Percentiles rank a stretch among this genome's conserved stretches.
These are phyloP conservation scores for Aspergillus floridensis DNA, from an alignment of 2,329 filamentous ascomycete genomes.

Conservation along the genomic window DNA sequence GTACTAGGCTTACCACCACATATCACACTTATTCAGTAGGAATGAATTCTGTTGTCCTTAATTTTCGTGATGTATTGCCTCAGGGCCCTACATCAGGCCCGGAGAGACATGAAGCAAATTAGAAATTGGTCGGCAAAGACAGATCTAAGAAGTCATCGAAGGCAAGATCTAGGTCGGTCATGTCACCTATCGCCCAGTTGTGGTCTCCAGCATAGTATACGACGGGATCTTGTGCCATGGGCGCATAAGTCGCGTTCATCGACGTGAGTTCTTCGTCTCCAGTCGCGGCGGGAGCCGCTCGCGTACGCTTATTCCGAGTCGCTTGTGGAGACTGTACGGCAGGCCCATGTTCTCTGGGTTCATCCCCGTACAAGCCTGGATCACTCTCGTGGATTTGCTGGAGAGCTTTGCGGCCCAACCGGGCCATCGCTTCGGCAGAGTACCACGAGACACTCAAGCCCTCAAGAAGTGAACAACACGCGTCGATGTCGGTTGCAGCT, in stretches of 20 bases:
- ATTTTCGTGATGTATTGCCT: no score
- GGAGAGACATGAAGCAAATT: no score
- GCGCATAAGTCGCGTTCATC: neutral
- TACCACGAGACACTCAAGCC: slow-evolving; percentile 36
- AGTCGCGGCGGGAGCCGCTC: neutral
- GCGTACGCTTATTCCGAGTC: neutral
- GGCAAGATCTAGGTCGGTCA: slow-evolving; percentile 33
- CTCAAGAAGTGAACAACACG: slow-evolving; percentile 38
- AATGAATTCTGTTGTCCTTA: no score
- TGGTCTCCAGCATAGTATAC: slow-evolving; percentile 44
- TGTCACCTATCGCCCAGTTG: slow-evolving; percentile 37
- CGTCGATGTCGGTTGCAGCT: slow-evolving; percentile 36
- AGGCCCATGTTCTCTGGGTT: neutral
- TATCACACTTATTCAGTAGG: no score
- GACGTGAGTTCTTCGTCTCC: neutral
- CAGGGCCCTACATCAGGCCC: no score
- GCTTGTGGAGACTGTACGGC: neutral
- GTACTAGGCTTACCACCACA: no score
- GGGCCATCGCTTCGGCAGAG: slow-evolving; percentile 43
- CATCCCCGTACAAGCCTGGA: slow-evolving; percentile 16
- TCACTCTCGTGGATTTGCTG: slow-evolving; percentile 27
- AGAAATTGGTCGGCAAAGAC: slow-evolving; percentile 25
- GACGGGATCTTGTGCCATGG: slow-evolving; percentile 18
- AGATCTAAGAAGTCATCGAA: slow-evolving; percentile 38
- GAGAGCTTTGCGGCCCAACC: slow-evolving; percentile 39